Base-by-base conservation (phyloP, 2,329 filamentous ascomycete species). In the Paraphaeosphaeria sporulosa region DNA sequence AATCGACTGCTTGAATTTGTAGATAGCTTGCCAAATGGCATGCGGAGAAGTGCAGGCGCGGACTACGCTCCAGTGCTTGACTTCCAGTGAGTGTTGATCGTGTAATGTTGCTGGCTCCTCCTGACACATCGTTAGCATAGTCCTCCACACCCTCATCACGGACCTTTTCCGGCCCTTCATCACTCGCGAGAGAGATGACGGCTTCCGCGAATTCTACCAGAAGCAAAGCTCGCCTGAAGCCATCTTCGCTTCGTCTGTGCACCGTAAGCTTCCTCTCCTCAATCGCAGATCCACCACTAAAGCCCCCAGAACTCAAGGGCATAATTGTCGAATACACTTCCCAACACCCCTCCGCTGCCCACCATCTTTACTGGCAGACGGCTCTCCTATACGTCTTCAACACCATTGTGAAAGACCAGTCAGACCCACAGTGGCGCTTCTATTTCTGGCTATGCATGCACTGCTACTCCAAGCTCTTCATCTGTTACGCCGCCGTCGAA, bases 101-200 rank as follows among this genome's bases (percentile, higher is more conserved):
- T 23, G 1, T 3, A 1, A 4, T 5, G 1, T 17, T 21, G 23
- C 23, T 3, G 40, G 19, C n/a, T n/a, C 8, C 23, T 30, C 10
- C 32, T 57, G 32, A 57, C 46, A 13, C 9, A 5, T 43, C 9
- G 25, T 36, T 19, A 57, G 55, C 25, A 56, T 60, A 15, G 9
- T 25, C n/a, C 32, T 56, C 25, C 58, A 60, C 21, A 38, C 15
- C 23, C 36, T 52, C 30, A 47, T 57, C 38, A 46, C 55, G 46
- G 58, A 60, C 46, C 43, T 60, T 10, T 60, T 60, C 32, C 36
- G 47, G 17, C 58, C 47, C 7, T 60, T 57, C 55, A 36, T 50
- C 23, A 49, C 44, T 32, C 27, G 42, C n/a, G 44, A 42, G n/a
- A 49, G 36, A 12, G 46, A 23, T 6, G 54, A 49, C 34, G 25